Conservation (phyloP, 2,329 filamentous ascomycete genomes). For the Fusarium neocosmosporiellum region DNA sequence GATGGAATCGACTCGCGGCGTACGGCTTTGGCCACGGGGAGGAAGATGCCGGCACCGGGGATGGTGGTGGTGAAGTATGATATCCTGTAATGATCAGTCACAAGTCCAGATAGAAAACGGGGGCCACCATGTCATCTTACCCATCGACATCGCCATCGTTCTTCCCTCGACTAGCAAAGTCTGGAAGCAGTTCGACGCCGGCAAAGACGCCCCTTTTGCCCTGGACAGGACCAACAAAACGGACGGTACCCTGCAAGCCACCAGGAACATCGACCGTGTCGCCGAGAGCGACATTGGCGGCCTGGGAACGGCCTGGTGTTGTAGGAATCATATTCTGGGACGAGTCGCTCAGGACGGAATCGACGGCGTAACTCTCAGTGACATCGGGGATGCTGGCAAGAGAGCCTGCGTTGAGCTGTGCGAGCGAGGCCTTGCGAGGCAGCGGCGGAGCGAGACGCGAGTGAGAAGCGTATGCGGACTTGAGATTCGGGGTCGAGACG, state of each 20-base stretch:
- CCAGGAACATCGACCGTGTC: conserved; percentile 93
- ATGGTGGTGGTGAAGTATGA: conserved; percentile 85
- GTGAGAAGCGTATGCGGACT: conserved; percentile 61
- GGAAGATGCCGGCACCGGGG: conserved; percentile 90
- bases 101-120: background rate
- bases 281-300: conserved; percentile 74
- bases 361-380: conserved; percentile 70
- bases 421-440: conserved; percentile 77
- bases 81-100: conserved; percentile 55
- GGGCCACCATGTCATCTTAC: conserved; percentile 60
- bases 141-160: conserved; percentile 97
- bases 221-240: conserved; percentile 86
- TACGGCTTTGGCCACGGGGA: conserved; percentile 85
- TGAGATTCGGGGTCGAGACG: conserved; percentile 70
- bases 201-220: conserved; percentile 94
- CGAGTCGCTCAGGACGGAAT: conserved; percentile 58
- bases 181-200: conserved; percentile 86
- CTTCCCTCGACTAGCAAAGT: conserved; percentile 87
- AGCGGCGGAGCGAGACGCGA: conserved; percentile 61
- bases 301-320: conserved; percentile 63
- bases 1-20: conserved; percentile 71
- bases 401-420: conserved; percentile 72
- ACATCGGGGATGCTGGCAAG: conserved; percentile 75
- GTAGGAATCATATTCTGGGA: conserved; percentile 61
- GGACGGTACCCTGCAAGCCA: conserved; percentile 89